Evolutionary conservation across 2,329 filamentous ascomycete genomes (phyloP), one percentile per base, ranked within the genome.

Genomic region (Calonectria hawksworthii): DNA sequence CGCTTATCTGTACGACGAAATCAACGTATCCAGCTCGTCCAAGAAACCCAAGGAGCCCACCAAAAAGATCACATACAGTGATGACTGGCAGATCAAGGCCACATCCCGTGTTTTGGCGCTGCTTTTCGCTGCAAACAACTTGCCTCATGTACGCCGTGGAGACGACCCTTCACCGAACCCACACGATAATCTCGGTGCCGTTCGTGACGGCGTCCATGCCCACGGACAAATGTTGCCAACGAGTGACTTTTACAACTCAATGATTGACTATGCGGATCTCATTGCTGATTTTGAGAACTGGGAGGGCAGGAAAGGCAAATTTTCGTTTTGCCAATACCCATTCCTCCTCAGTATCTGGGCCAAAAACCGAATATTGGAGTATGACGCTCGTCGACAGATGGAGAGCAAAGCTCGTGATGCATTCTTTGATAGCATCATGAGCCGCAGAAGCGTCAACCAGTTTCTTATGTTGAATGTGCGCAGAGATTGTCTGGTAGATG

Each of bases 331-430:
- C 82, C 95, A 98, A 82, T 98, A 98, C 80, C 95, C 96, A 0
- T 98, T 98, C 81, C 93, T 98, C 78, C 88, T 98, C 51, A 98
- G 95, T 75, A 96, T 98, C 77, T 96, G 95, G 88, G 94, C 96
- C 34, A 98, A 98, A 85, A 98, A 97, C 73, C 94, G 94, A 77
- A 96, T 98, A 61, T 88, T 98, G 80, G 95, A 98, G 82, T 92
- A 98, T 80, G 96, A 98, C 84, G 95, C 95, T 10, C 92, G 93
- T 76, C 91, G 96, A 10, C 95, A 98, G 84, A 98, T 98, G 96
- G 93, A 95, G 81, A 92, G 92, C 76, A 96, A 95, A 83, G 96
- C 96, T 13, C 90, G 96, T 65, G 95, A 98, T 82, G 95, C 96
- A 3, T 98, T 98, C 84, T 98, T 98, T 82, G 94, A 96, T 83